phyloP scores from a whole-genome alignment of 768 basidiomycete genomes.

The Leucocoprinus leucothites region DNA sequence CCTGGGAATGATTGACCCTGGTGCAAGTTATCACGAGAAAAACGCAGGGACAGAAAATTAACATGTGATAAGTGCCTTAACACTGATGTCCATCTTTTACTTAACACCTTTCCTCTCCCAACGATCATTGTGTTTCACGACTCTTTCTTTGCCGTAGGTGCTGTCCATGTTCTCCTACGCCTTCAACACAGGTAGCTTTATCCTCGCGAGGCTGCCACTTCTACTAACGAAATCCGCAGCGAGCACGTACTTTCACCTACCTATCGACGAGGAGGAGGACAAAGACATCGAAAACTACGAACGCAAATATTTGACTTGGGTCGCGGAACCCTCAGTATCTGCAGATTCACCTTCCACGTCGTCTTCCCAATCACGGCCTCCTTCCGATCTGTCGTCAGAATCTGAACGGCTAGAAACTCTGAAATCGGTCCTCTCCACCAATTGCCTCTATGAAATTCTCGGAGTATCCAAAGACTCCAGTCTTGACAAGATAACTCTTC shows the following conservation, averaged over 20 bases:
- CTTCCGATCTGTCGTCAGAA: constrained; percentile 1
- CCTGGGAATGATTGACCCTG: not conserved
- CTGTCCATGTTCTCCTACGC: constrained; percentile 44
- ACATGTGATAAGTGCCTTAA: constrained; percentile 8
- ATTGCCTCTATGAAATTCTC: constrained; percentile 73
- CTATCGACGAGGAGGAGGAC: constrained; percentile 56
- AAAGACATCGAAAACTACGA: constrained; percentile 42
- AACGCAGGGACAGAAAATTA: not conserved
- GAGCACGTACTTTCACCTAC: constrained; percentile 60
- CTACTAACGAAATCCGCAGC: constrained; percentile 31
- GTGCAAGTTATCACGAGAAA: constrained; percentile 3
- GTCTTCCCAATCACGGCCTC: not conserved
- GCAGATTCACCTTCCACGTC: constrained; percentile 20
- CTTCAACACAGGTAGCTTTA: constrained; percentile 34
- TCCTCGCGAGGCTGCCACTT: not conserved
- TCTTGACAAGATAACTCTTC: constrained; percentile 59
- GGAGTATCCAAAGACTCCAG: constrained; percentile 50
- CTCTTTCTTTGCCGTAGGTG: not conserved
- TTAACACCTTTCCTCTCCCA: not conserved
- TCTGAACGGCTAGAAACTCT: constrained; percentile 20
- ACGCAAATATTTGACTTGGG: constrained; percentile 49
- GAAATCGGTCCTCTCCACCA: constrained; percentile 51
- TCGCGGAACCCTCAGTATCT: constrained; percentile 31
- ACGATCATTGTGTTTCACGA: not conserved
- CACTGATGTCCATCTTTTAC: not conserved